Conservation (phyloP, 2,329 filamentous ascomycete genomes). For the Fusarium sp. region DNA sequence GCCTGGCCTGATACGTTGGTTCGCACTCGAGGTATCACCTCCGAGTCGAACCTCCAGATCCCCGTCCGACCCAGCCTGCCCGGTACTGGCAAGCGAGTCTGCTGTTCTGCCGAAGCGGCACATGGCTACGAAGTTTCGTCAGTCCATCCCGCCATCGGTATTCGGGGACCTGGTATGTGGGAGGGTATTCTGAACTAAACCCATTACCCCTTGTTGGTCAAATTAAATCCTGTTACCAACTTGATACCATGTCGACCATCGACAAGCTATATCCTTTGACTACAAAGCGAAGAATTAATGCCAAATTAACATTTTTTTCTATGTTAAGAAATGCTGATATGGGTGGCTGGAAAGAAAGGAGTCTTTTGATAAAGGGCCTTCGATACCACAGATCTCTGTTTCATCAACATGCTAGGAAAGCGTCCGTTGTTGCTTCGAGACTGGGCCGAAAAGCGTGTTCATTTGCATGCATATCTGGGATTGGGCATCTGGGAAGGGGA, state of each 20-base stretch:
- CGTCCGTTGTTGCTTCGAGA: conserved; percentile 48
- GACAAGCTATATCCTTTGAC: conserved; percentile 39
- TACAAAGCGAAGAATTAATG: conserved; percentile 46
- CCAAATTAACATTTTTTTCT: conserved; percentile 47
- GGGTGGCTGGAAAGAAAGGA: conserved; percentile 49
- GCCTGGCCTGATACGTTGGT: conserved; percentile 57
- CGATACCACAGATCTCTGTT: conserved; percentile 49
- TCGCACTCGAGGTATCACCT: conserved; percentile 50
- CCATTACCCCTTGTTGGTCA: conserved; percentile 33
- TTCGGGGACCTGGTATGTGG: conserved; percentile 75
- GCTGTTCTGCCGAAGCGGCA: conserved; percentile 72
- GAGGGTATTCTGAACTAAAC: conserved; percentile 70
- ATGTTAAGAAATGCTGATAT: conserved; percentile 47
- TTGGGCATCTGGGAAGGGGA: conserved; percentile 50
- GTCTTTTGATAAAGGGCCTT: conserved; percentile 50
- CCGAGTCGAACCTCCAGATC: conserved; percentile 53
- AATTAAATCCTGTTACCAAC: conserved; percentile 38
- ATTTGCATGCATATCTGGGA: conserved; percentile 60
- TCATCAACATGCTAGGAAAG: conserved; percentile 52
- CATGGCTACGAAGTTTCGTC: conserved; percentile 61
- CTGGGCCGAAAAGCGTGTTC: conserved; percentile 58
- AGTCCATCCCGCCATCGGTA: conserved; percentile 63
- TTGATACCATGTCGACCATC: conserved; percentile 37
- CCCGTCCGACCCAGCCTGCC: conserved; percentile 59
- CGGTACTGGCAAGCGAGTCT: conserved; percentile 73